These are phyloP conservation scores for Diutina rugosa DNA, from an alignment of 1,139 yeast species.

Conservation along the genomic window DNA sequence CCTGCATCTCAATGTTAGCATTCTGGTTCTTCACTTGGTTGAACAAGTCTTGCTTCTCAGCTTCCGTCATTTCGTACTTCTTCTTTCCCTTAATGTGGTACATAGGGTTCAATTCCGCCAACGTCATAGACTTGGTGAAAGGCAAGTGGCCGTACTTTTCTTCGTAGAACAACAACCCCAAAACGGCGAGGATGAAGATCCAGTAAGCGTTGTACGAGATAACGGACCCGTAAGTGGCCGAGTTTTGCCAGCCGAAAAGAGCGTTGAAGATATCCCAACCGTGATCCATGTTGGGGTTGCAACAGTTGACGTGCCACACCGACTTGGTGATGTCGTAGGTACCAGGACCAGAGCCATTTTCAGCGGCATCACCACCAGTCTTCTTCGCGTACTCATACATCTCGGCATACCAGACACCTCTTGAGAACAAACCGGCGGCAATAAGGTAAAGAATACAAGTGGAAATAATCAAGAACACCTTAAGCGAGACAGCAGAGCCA, in stretches of 20 bases:
- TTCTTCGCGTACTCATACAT: conserved; percentile 42
- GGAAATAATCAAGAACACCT: conserved; percentile 65
- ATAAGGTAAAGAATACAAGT: conserved; percentile 76
- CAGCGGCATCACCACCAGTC: conserved; percentile 86
- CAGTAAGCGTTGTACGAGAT: conserved; percentile 77
- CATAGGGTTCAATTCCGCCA: conserved; percentile 56
- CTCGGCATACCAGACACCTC: conserved; percentile 84
- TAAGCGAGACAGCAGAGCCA: conserved; percentile 67
- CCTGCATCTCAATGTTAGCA: conserved; percentile 14
- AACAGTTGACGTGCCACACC: conserved; percentile 92
- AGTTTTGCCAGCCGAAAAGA: conserved; percentile 79
- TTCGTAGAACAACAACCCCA: conserved; percentile 55
- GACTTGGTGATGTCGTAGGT: conserved; percentile 64
- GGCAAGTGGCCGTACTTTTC: conserved; percentile 61
- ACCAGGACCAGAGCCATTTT: conserved; percentile 85
- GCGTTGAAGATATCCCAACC: conserved; percentile 94
- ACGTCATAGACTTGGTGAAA: conserved; percentile 34
- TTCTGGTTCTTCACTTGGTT: conserved; percentile 19
- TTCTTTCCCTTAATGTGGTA: conserved; percentile 58
- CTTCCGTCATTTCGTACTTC: conserved; percentile 41
- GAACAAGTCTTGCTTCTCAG: conserved; percentile 44
- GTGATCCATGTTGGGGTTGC: conserved; percentile 77
- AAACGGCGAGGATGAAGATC: conserved; percentile 43
- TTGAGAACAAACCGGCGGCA: conserved; percentile 78
- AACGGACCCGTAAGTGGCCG: conserved; percentile 84